Conservation (phyloP, 176 grass and related monocot genomes). For the Rhynchospora tenuis region DNA sequence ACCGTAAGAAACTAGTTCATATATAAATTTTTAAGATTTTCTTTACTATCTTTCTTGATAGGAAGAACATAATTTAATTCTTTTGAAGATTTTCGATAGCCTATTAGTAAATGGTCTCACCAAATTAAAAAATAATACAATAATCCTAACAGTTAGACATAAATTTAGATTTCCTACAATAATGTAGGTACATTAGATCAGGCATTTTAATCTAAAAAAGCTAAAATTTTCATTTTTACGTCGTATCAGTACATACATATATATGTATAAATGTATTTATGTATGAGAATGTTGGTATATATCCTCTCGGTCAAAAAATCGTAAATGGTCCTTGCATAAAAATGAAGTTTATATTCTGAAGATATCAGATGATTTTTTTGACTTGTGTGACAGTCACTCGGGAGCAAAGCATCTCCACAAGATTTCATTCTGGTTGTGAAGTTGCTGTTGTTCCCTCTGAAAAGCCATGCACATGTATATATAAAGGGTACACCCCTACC, state of each 20-base stretch:
- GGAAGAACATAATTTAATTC: too few species aligned
- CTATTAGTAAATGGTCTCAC: too few species aligned
- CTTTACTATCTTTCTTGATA: too few species aligned
- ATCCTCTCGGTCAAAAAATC: not conserved
- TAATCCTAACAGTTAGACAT: too few species aligned
- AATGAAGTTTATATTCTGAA: not conserved
- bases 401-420: not conserved
- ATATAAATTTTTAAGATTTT: too few species aligned
- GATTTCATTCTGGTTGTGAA: not conserved
- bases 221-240: not conserved
- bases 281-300: not conserved
- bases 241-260: not conserved
- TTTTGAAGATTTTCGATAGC: too few species aligned
- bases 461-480: slow-evolving; percentile 1
- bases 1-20: too few species aligned
- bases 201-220: too few species aligned
- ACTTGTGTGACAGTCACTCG: not conserved
- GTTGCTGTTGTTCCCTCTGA: not conserved
- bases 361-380: not conserved
- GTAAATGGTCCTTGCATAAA: not conserved
- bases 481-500: not conserved
- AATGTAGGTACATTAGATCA: too few species aligned
- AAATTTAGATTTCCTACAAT: too few species aligned
- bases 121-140: too few species aligned
- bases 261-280: not conserved